A percentile compares a stretch with the other conserved stretches of the same genome.
Evolutionary conservation across 306 rosid species (phyloP).

Genomic region (Dalbergia oliveri): DNA sequence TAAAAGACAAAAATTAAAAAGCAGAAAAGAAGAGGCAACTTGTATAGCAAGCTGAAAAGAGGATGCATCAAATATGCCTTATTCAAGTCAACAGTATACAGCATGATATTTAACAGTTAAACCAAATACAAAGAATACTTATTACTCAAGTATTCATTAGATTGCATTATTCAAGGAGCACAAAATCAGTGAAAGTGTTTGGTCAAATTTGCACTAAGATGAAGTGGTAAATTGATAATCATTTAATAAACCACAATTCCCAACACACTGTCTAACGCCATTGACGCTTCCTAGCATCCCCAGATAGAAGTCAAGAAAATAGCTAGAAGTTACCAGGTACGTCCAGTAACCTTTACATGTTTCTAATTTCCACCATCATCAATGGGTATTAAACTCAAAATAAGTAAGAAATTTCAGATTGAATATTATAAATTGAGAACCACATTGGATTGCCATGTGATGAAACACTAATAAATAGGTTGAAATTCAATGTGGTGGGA

Average conservation of each 20-base stretch:
- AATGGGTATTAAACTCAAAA: constrained; percentile 36
- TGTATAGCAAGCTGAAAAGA: constrained; percentile 23
- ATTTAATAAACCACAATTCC: not conserved
- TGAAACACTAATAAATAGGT: constrained; percentile 22
- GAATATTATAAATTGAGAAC: constrained; percentile 36
- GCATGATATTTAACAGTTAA: constrained; percentile 29
- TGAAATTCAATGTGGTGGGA: constrained; percentile 17
- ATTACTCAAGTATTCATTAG: constrained; percentile 20
- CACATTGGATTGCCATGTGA: constrained; percentile 30
- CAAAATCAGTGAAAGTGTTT: not conserved
- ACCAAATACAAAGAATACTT: constrained; percentile 2
- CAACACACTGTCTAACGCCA: not conserved
- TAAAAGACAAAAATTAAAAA: constrained; percentile 36
- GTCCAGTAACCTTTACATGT: constrained; percentile 25
- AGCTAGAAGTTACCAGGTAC: constrained; percentile 1
- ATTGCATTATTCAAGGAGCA: constrained; percentile 12
- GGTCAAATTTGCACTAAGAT: constrained; percentile 23
- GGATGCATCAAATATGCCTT: constrained; percentile 1
- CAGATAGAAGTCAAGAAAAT: not conserved
- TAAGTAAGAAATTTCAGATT: constrained; percentile 24
- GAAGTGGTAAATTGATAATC: constrained; percentile 23
- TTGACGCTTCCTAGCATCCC: constrained; percentile 26
- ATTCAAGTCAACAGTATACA: not conserved
- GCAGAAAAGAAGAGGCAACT: constrained; percentile 1
- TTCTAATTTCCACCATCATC: constrained; percentile 33